Evolutionary conservation across 805 yeast genomes (phyloP).

Genomic region (Wickerhamomyces queroliae): DNA sequence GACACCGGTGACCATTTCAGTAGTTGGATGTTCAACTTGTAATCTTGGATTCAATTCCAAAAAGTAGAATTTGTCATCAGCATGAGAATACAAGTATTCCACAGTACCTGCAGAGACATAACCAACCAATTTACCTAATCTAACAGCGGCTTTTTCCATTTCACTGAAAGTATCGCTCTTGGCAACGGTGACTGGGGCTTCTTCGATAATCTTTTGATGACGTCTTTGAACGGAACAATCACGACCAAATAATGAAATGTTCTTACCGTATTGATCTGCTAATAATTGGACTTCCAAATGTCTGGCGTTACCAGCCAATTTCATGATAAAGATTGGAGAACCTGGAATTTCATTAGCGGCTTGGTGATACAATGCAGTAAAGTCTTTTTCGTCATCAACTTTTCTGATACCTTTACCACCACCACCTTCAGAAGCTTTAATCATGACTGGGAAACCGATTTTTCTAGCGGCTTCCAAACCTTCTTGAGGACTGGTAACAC

Average conservation of each 20-base stretch:
- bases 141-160: constrained; percentile 97
- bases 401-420: constrained; percentile 99
- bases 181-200: constrained; percentile 98
- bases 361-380: constrained; percentile 73
- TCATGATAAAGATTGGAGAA: constrained; percentile 97
- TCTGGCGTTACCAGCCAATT: constrained; percentile 95
- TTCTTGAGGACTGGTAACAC: constrained; percentile 80
- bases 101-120: constrained; percentile 99
- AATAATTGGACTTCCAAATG: constrained; percentile 96
- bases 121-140: constrained; percentile 95
- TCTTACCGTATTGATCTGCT: constrained; percentile 98
- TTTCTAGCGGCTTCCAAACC: constrained; percentile 79
- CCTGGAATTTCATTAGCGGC: constrained; percentile 98
- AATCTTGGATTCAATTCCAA: constrained; percentile 96
- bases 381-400: constrained; percentile 81
- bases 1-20: constrained; percentile 99
- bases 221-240: constrained; percentile 99
- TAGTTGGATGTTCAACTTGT: constrained; percentile 99
- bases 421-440: constrained; percentile 99
- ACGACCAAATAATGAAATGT: constrained; percentile 95
- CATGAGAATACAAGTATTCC: constrained; percentile 91
- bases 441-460: constrained; percentile 98
- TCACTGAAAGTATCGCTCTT: constrained; percentile 74
- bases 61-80: constrained; percentile 92
- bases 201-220: constrained; percentile 98